These are phyloP conservation scores for Aphanomyces invadans DNA, from an alignment of 352 stramenopile genomes.

Conservation along the genomic window DNA sequence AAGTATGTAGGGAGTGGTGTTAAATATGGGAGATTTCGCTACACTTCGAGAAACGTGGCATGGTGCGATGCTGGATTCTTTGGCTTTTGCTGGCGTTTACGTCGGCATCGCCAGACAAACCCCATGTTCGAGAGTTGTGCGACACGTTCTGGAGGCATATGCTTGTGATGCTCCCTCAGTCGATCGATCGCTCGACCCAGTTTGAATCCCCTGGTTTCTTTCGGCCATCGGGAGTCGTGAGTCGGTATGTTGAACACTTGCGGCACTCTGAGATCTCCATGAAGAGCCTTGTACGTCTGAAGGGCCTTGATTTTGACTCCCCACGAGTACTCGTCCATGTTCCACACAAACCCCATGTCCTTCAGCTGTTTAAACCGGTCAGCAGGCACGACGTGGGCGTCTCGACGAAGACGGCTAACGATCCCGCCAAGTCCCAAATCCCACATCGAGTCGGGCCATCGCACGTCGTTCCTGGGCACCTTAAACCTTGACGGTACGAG, in stretches of 20 bases:
- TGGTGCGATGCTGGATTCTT: background rate
- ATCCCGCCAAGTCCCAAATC: slow-evolving; percentile 1
- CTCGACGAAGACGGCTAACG: slow-evolving; percentile 3
- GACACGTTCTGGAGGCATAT: background rate
- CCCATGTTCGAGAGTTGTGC: background rate
- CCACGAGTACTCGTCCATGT: slow-evolving; percentile 20
- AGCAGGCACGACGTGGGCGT: background rate
- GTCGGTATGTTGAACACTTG: slow-evolving; percentile 21
- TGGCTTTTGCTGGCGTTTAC: background rate
- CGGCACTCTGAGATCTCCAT: slow-evolving; percentile 6
- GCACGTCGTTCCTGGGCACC: slow-evolving; percentile 4
- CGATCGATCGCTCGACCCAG: slow-evolving; percentile 32
- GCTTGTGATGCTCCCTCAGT: background rate
- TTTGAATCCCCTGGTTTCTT: slow-evolving; percentile 11
- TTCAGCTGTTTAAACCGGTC: background rate
- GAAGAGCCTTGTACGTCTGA: background rate
- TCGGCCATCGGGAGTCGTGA: slow-evolving; percentile 4
- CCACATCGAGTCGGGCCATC: slow-evolving; percentile 12
- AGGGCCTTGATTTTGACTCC: slow-evolving; percentile 5
- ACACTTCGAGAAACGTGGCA: background rate
- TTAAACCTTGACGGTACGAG: slow-evolving; percentile 4
- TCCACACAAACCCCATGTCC: slow-evolving; percentile 19
- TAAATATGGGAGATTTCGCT: too few species aligned
- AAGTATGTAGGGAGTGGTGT: too few species aligned
- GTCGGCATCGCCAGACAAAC: slow-evolving; percentile 4